Conservation (phyloP, 177 flowering plant species). For the Vitis hybrid region DNA sequence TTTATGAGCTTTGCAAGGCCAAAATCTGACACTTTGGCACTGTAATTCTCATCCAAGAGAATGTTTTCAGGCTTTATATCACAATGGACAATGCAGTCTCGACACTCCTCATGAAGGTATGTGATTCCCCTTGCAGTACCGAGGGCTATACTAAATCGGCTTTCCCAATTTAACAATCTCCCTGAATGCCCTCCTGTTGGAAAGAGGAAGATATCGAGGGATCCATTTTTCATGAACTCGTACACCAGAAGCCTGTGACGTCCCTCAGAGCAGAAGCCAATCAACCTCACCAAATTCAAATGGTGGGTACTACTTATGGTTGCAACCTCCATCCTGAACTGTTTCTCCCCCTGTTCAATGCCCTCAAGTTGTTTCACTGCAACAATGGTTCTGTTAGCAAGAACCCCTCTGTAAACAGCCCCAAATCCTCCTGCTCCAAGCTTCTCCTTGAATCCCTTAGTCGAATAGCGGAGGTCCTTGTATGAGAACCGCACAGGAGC, state of each 20-base stretch:
- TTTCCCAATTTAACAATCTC: constrained; percentile 45
- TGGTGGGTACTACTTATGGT: constrained; percentile 77
- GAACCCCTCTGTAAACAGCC: constrained; percentile 39
- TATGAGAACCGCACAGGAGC: constrained; percentile 88
- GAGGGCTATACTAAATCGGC: constrained; percentile 51
- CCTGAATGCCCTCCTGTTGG: constrained; percentile 23
- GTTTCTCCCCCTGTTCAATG: constrained; percentile 72
- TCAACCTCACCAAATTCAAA: constrained; percentile 60
- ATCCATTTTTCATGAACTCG: constrained; percentile 49
- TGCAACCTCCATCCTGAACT: constrained; percentile 80
- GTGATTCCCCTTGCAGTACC: constrained; percentile 68
- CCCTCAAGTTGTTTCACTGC: constrained; percentile 73
- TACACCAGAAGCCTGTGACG: constrained; percentile 44
- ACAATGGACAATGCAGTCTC: constrained; percentile 71
- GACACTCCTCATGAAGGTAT: constrained; percentile 72
- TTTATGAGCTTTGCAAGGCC: constrained; percentile 66
- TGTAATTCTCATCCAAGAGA: constrained; percentile 57
- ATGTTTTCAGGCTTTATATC: constrained; percentile 23
- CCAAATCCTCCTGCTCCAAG: constrained; percentile 75
- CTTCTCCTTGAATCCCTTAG: constrained; percentile 63
- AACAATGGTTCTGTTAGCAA: constrained; percentile 47
- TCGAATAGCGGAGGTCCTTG: constrained; percentile 65
- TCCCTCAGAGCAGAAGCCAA: constrained; percentile 75
- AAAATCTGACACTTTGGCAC: constrained; percentile 65
- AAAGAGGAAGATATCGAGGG: constrained; percentile 51